These are phyloP conservation scores for Trichophyton schoenleinii DNA, from an alignment of 2,329 filamentous ascomycete species.

Conservation along the genomic window DNA sequence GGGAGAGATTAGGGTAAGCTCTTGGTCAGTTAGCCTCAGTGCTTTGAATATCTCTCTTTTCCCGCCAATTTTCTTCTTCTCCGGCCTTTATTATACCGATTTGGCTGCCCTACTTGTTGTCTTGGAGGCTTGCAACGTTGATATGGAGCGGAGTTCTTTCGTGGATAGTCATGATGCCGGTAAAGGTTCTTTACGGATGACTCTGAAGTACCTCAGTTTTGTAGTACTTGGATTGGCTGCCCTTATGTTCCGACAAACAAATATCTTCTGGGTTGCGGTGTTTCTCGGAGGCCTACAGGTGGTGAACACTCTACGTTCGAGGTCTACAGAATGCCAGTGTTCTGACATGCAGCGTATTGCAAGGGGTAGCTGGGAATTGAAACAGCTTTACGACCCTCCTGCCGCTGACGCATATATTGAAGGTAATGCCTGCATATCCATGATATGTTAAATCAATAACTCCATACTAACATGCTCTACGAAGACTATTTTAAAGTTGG, in stretches of 20 bases:
- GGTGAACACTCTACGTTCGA: conserved; percentile 24
- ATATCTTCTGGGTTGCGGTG: conserved; percentile 78
- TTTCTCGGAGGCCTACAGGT: conserved; percentile 36
- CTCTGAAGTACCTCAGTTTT: conserved; percentile 25
- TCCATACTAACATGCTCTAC: not conserved
- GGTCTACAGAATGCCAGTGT: conserved; percentile 19
- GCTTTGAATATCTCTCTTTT: conserved; percentile 74
- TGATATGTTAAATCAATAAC: not conserved
- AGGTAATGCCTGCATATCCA: conserved; percentile 27
- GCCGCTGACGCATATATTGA: conserved; percentile 37
- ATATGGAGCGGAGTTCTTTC: conserved; percentile 24
- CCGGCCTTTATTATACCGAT: conserved; percentile 89
- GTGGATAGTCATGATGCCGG: conserved; percentile 5
- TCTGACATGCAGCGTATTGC: conserved; percentile 19
- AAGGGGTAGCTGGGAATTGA: conserved; percentile 24
- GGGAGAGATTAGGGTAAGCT: not conserved
- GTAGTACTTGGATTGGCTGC: conserved; percentile 51
- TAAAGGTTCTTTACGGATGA: not conserved
- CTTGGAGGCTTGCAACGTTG: conserved; percentile 51
- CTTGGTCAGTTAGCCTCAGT: conserved; percentile 16
- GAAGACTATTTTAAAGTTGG: conserved; percentile 40
- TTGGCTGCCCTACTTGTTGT: conserved; percentile 68
- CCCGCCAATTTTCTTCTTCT: conserved; percentile 91
- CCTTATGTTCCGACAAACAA: conserved; percentile 79
- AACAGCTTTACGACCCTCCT: conserved; percentile 39